Evolutionary conservation across 2,329 filamentous ascomycete species (phyloP).

Genomic region (Amauroascus verrucosus): DNA sequence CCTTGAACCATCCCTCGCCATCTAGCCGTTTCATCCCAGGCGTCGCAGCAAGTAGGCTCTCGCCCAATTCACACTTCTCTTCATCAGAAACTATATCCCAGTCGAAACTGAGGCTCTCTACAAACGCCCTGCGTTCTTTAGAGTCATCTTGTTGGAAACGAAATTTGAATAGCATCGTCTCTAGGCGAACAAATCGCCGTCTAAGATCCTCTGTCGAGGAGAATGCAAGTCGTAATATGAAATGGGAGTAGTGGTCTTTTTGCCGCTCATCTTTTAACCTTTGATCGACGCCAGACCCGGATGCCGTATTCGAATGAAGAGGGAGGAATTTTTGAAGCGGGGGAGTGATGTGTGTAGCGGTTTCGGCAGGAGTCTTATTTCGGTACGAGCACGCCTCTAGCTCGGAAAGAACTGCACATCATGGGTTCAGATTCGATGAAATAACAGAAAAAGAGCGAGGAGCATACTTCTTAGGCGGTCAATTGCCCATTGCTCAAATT

Average conservation of each 20-base stretch:
- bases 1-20: constrained; percentile 88
- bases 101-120: constrained; percentile 64
- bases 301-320: constrained; percentile 63
- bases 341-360: constrained; percentile 69
- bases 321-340: constrained; percentile 80
- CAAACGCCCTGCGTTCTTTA: constrained; percentile 63
- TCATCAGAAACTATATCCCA: constrained; percentile 75
- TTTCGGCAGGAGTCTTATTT: constrained; percentile 77
- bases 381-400: constrained; percentile 91
- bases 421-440: not conserved
- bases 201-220: constrained; percentile 83
- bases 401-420: constrained; percentile 30
- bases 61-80: constrained; percentile 59
- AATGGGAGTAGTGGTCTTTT: constrained; percentile 96
- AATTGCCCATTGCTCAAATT: constrained; percentile 99
- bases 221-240: constrained; percentile 89
- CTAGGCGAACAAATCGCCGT: constrained; percentile 72
- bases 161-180: constrained; percentile 80
- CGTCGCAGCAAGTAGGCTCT: constrained; percentile 52
- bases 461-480: constrained; percentile 64
- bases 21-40: constrained; percentile 46
- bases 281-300: constrained; percentile 41
- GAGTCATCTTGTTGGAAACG: constrained; percentile 68
- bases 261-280: constrained; percentile 62
- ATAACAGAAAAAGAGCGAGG: not conserved